These are phyloP conservation scores for Taphrina populina DNA, from an alignment of 1,139 yeast genomes.

Conservation along the genomic window DNA sequence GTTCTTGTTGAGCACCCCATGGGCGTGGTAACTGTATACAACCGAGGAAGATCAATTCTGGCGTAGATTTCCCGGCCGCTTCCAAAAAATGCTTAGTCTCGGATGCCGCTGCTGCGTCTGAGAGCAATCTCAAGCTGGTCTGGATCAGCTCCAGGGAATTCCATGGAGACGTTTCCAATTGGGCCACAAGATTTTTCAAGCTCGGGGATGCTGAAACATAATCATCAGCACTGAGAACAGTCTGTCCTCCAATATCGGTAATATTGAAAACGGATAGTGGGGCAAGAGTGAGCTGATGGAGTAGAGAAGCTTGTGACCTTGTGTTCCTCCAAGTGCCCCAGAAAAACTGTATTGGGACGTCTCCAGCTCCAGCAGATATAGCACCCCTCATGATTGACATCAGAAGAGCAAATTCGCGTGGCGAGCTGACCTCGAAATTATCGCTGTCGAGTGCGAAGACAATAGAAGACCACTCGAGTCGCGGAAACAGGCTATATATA, in stretches of 20 bases:
- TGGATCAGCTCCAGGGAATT: conserved; percentile 43
- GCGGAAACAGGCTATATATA: conserved; percentile 8
- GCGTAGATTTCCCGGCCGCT: conserved; percentile 44
- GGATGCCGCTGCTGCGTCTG: conserved; percentile 42
- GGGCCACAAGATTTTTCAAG: conserved; percentile 34
- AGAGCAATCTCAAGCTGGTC: conserved; percentile 42
- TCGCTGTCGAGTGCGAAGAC: conserved; percentile 13
- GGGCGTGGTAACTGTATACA: conserved; percentile 46
- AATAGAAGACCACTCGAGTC: conserved; percentile 14
- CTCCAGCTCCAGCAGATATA: conserved; percentile 7
- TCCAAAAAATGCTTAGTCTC: conserved; percentile 44
- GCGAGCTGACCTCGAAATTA: not conserved
- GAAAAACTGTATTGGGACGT: conserved; percentile 32
- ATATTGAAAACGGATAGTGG: conserved; percentile 36
- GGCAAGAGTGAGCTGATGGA: conserved; percentile 33
- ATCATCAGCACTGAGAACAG: conserved; percentile 35
- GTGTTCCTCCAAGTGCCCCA: conserved; percentile 36
- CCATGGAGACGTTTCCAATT: conserved; percentile 37
- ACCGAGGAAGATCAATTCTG: conserved; percentile 47
- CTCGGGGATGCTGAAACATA: conserved; percentile 32
- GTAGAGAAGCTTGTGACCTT: conserved; percentile 32
- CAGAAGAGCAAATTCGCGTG: conserved; percentile 16
- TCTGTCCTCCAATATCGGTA: conserved; percentile 30
- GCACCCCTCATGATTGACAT: conserved; percentile 24
- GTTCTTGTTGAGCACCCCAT: conserved; percentile 45